These are phyloP conservation scores for Lolium multiflorum DNA, from an alignment of 176 grass and related monocot genomes.

Conservation along the genomic window DNA sequence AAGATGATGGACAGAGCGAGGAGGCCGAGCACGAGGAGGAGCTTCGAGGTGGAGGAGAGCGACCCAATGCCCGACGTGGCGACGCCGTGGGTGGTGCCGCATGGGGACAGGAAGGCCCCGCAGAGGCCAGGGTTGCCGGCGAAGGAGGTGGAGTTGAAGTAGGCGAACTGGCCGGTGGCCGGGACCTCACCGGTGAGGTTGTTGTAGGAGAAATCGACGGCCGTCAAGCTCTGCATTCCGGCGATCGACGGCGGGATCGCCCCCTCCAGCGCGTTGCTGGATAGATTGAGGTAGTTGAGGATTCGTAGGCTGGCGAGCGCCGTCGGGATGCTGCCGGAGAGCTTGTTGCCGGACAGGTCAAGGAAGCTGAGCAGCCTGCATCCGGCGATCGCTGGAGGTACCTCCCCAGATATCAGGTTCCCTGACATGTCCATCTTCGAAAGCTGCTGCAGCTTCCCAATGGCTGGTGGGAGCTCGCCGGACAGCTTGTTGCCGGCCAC, in stretches of 20 bases:
- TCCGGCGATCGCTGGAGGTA: constrained; percentile 59
- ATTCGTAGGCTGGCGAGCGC: constrained; percentile 62
- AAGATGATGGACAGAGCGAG: constrained; percentile 80
- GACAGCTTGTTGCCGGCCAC: constrained; percentile 64
- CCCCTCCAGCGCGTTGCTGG: constrained; percentile 67
- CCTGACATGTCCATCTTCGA: constrained; percentile 76
- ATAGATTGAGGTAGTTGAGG: constrained; percentile 91
- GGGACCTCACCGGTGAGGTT: constrained; percentile 74
- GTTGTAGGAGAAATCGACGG: constrained; percentile 91
- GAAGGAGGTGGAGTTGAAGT: constrained; percentile 92
- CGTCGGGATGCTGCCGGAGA: constrained; percentile 68
- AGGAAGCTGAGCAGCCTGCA: constrained; percentile 79
- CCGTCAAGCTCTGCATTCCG: constrained; percentile 91
- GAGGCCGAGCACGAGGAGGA: constrained; percentile 76
- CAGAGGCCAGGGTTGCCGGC: constrained; percentile 74
- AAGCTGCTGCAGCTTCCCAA: constrained; percentile 70
- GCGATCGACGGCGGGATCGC: constrained; percentile 68
- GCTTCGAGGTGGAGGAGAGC: constrained; percentile 66
- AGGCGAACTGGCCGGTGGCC: constrained; percentile 73
- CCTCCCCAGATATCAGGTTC: constrained; percentile 60
- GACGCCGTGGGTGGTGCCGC: constrained; percentile 44
- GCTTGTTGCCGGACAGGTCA: constrained; percentile 71
- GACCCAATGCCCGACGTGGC: constrained; percentile 45
- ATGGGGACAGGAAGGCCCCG: constrained; percentile 62
- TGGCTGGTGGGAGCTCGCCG: constrained; percentile 58